Percentiles rank a stretch among this genome's conserved stretches.
Conservation (phyloP, 2,329 filamentous ascomycete genomes). For the Cercospora berteroae region DNA sequence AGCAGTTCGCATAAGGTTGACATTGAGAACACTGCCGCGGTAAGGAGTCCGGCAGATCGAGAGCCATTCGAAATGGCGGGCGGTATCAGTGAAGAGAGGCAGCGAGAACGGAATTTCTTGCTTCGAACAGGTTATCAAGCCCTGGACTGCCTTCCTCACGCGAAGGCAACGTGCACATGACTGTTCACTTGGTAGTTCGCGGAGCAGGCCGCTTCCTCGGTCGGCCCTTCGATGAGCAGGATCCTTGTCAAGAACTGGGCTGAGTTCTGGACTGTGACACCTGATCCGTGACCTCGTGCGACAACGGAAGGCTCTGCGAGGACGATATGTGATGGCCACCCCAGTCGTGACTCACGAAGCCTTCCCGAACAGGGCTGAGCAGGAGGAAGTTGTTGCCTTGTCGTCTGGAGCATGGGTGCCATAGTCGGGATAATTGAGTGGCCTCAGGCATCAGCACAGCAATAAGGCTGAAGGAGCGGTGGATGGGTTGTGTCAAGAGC, state of each 20-base stretch:
- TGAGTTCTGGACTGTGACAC: not conserved
- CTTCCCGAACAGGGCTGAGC: not conserved
- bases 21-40: not conserved
- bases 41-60: not conserved
- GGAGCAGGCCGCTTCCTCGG: too few species aligned
- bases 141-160: not conserved
- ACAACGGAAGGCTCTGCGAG: not conserved
- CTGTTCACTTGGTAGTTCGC: not conserved
- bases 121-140: not conserved
- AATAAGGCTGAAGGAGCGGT: slow-evolving; percentile 3
- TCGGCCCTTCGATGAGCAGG: not conserved
- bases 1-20: slow-evolving; percentile 1
- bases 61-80: not conserved
- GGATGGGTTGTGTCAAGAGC: not conserved
- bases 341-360: not conserved
- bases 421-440: not conserved
- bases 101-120: not conserved
- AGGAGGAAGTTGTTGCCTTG: not conserved
- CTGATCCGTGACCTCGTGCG: not conserved
- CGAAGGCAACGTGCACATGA: not conserved
- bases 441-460: slow-evolving; percentile 5
- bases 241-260: not conserved
- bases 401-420: not conserved
- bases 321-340: not conserved
- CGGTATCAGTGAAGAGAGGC: not conserved